These are phyloP conservation scores for Komagataella populi DNA, from an alignment of 805 yeast species.

Conservation along the genomic window DNA sequence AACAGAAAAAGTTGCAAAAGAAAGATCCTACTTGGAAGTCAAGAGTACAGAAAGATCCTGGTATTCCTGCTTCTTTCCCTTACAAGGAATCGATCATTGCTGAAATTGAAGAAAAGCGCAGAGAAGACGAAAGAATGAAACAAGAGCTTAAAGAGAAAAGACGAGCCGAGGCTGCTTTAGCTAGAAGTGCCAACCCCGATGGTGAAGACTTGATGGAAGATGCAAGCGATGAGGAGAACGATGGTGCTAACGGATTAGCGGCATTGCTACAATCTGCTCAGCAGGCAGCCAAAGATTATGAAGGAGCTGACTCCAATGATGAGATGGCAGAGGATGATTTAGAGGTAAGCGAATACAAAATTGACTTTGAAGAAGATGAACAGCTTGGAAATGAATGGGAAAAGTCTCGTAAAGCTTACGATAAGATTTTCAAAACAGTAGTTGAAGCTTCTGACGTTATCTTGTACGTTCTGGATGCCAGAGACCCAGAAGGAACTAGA, in stretches of 20 bases:
- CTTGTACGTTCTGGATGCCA: slow-evolving; percentile 88
- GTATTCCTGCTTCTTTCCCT: slow-evolving; percentile 91
- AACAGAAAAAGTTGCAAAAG: slow-evolving; percentile 70
- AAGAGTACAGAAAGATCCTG: slow-evolving; percentile 72
- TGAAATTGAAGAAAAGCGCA: slow-evolving; percentile 54
- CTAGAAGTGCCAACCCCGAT: slow-evolving; percentile 23
- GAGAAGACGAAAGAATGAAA: slow-evolving; percentile 40
- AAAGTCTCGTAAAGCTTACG: slow-evolving; percentile 80
- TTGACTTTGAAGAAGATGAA: slow-evolving; percentile 26
- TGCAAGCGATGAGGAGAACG: slow-evolving; percentile 22
- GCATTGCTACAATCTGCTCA: slow-evolving; percentile 88
- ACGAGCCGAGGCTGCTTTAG: slow-evolving; percentile 35
- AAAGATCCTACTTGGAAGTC: slow-evolving; percentile 93
- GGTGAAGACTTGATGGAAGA: slow-evolving; percentile 20
- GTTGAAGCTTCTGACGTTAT: slow-evolving; percentile 88
- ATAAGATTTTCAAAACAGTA: slow-evolving; percentile 85
- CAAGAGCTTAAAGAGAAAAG: slow-evolving; percentile 31
- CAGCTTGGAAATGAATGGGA: slow-evolving; percentile 38
- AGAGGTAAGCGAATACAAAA: slow-evolving; percentile 37
- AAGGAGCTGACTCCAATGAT: slow-evolving; percentile 31
- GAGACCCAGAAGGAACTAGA: slow-evolving; percentile 94
- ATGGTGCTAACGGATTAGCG: slow-evolving; percentile 37
- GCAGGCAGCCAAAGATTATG: slow-evolving; percentile 65
- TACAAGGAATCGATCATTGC: slow-evolving; percentile 73
- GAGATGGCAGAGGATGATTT: slow-evolving; percentile 28